Conservation (phyloP, 345 rosid genomes). For the Camelina laxa region DNA sequence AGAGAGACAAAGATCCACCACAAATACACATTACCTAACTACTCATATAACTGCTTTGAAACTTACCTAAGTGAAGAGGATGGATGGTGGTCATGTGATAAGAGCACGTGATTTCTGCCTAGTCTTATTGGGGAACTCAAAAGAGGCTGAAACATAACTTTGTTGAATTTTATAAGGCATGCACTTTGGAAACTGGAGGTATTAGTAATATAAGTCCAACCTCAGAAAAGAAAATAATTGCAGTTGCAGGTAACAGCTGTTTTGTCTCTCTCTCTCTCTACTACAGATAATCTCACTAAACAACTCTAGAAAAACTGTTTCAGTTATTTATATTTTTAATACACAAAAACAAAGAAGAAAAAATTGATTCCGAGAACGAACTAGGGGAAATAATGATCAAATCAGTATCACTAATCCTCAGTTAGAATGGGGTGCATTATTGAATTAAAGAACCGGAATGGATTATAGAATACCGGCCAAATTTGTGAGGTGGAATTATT, state of each 20-base stretch:
- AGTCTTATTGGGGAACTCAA: slow-evolving; percentile 46
- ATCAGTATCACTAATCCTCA: neutral
- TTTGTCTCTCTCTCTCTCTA: slow-evolving; percentile 44
- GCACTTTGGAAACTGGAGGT: slow-evolving; percentile 42
- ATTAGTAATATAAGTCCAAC: slow-evolving; percentile 23
- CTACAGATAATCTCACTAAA: neutral
- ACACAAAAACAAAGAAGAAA: neutral
- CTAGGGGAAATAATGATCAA: neutral
- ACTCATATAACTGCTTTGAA: slow-evolving; percentile 36
- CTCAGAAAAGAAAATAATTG: slow-evolving; percentile 10
- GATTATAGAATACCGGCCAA: slow-evolving; percentile 8
- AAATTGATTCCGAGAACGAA: slow-evolving; percentile 27
- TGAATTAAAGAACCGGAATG: slow-evolving; percentile 25
- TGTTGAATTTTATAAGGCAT: slow-evolving; percentile 36
- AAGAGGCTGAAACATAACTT: slow-evolving; percentile 39
- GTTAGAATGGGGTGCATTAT: neutral
- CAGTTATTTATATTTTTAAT: neutral
- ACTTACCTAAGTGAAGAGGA: slow-evolving; percentile 8
- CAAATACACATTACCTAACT: slow-evolving; percentile 26
- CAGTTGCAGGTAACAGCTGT: slow-evolving; percentile 44
- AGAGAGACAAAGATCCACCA: slow-evolving; percentile 41
- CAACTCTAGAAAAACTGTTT: neutral
- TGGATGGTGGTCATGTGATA: slow-evolving; percentile 48
- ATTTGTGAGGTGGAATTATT: neutral
- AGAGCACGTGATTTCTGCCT: slow-evolving; percentile 44